A percentile compares a stretch with the other conserved stretches of the same genome.
phyloP scores from a whole-genome alignment of 2,329 filamentous ascomycete species.

The Ophiocordyceps camponoti-saundersi region DNA sequence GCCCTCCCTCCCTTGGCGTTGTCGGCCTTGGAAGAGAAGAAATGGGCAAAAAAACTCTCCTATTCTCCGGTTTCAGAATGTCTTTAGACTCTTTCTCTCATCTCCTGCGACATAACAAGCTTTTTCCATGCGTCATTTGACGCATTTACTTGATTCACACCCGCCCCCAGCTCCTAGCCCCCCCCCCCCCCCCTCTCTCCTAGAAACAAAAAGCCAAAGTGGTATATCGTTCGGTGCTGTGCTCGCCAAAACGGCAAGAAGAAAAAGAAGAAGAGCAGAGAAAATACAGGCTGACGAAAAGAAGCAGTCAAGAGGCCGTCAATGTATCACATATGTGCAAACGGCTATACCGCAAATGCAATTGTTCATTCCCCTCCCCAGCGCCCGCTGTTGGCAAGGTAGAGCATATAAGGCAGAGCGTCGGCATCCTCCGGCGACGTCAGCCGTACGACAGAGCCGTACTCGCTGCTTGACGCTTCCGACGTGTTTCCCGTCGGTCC shows the following conservation, averaged over 20 bases:
- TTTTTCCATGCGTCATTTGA: background rate
- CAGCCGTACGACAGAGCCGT: constrained; percentile 30
- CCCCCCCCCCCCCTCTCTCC: too few species aligned
- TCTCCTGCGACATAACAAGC: background rate
- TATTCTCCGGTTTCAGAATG: background rate
- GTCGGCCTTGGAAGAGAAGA: too few species aligned
- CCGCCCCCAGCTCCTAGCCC: background rate
- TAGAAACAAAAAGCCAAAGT: background rate
- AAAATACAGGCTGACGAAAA: background rate
- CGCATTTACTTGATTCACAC: background rate
- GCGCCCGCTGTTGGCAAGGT: constrained; percentile 1
- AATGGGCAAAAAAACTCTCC: background rate
- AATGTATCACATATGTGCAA: background rate
- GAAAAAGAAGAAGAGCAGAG: background rate
- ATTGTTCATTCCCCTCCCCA: background rate
- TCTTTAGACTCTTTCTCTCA: background rate
- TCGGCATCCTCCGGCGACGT: constrained; percentile 18
- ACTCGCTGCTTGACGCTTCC: constrained; percentile 15
- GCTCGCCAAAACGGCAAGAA: background rate
- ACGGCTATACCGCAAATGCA: background rate
- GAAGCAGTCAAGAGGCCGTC: background rate
- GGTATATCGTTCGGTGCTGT: too few species aligned
- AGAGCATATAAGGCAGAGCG: constrained; percentile 20
- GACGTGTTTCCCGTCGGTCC: constrained; percentile 6
- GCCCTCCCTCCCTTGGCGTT: too few species aligned